These are phyloP conservation scores for Rutidosis leptorrhynchoides DNA, from an alignment of 129 eudicot genomes.

Conservation along the genomic window DNA sequence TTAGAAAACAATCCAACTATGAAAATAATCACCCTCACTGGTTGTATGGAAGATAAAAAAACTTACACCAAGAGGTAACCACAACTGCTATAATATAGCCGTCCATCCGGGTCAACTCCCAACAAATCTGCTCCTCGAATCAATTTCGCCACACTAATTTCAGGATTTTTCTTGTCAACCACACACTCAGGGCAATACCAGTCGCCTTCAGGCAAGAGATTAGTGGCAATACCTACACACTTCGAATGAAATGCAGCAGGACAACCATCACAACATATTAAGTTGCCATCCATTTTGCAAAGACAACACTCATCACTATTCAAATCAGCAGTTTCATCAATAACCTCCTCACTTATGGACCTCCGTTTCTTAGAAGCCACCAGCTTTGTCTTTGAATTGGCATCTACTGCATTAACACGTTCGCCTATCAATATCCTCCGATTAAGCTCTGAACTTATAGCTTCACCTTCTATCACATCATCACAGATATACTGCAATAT, in stretches of 20 bases:
- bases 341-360: slow-evolving; percentile 53
- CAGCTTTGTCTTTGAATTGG: slow-evolving; percentile 36
- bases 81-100: slow-evolving; percentile 62
- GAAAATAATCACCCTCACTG: slow-evolving; percentile 11
- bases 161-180: slow-evolving; percentile 46
- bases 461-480: slow-evolving; percentile 73
- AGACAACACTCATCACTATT: slow-evolving; percentile 92
- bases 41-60: slow-evolving; percentile 16
- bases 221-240: slow-evolving; percentile 76
- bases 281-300: slow-evolving; percentile 91
- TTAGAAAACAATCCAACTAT: slow-evolving; percentile 5
- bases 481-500: slow-evolving; percentile 77
- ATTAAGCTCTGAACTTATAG: slow-evolving; percentile 63
- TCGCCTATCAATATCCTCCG: slow-evolving; percentile 54
- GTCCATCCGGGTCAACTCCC: slow-evolving; percentile 73
- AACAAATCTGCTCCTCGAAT: slow-evolving; percentile 77
- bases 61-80: slow-evolving; percentile 95
- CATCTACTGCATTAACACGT: slow-evolving; percentile 25
- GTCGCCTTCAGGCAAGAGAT: slow-evolving; percentile 81
- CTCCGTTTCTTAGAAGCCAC: slow-evolving; percentile 40
- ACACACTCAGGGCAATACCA: slow-evolving; percentile 98
- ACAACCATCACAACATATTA: slow-evolving; percentile 96
- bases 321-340: slow-evolving; percentile 57
- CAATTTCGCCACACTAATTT: slow-evolving; percentile 42
- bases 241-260: slow-evolving; percentile 92